Evolutionary conservation across 1,139 yeast species (phyloP).

Genomic region (Chernovozyma sophiae-reginae): DNA sequence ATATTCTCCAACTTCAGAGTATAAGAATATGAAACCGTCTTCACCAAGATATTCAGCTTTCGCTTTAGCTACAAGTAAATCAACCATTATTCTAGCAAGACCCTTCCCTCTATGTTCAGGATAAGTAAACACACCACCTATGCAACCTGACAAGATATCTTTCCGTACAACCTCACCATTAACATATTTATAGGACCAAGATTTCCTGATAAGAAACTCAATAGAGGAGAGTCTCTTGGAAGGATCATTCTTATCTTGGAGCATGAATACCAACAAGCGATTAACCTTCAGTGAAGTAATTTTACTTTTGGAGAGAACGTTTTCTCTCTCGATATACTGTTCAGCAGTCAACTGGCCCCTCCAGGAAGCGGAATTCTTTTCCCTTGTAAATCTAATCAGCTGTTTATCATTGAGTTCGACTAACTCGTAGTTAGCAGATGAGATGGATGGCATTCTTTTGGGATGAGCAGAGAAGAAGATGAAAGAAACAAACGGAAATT

Average conservation of each 20-base stretch:
- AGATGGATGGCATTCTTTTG: slow-evolving; percentile 1
- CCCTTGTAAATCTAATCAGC: slow-evolving; percentile 44
- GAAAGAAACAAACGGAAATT: not conserved
- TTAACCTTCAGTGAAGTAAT: slow-evolving; percentile 21
- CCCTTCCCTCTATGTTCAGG: slow-evolving; percentile 59
- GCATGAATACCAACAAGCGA: slow-evolving; percentile 24
- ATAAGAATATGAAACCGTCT: slow-evolving; percentile 48
- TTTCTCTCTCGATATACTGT: slow-evolving; percentile 51
- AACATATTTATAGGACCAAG: slow-evolving; percentile 20
- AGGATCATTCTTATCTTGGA: slow-evolving; percentile 19
- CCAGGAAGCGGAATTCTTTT: slow-evolving; percentile 53
- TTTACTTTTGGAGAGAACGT: slow-evolving; percentile 34
- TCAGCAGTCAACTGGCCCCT: slow-evolving; percentile 40
- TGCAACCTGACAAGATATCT: slow-evolving; percentile 43
- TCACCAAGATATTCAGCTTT: slow-evolving; percentile 21
- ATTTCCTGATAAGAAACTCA: slow-evolving; percentile 33
- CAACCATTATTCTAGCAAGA: slow-evolving; percentile 59
- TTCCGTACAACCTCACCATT: slow-evolving; percentile 15
- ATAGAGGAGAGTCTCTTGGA: slow-evolving; percentile 28
- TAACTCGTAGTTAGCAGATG: slow-evolving; percentile 14
- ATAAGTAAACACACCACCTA: slow-evolving; percentile 66
- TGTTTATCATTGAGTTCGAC: slow-evolving; percentile 31
- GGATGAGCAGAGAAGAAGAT: not conserved
- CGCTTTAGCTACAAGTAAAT: slow-evolving; percentile 32
- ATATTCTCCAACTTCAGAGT: slow-evolving; percentile 72